Conservation (phyloP, 345 rosid genomes). For the Camelina laxa region DNA sequence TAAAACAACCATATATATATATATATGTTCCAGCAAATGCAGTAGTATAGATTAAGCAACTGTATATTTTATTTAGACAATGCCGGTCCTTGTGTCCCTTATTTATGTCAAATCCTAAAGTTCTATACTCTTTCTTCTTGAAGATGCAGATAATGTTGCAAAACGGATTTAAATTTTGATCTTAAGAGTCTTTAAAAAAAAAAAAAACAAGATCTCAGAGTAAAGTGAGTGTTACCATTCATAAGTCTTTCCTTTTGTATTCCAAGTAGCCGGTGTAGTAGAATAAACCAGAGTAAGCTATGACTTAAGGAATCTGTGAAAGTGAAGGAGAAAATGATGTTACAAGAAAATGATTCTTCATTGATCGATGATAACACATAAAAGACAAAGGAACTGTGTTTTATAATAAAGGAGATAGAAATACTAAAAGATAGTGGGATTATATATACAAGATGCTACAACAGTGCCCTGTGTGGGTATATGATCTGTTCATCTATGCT, state of each 20-base stretch:
- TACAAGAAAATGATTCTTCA: conserved; percentile 3
- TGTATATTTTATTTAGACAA: neutral
- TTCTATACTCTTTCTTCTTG: neutral
- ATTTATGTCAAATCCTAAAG: neutral
- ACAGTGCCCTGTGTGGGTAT: neutral
- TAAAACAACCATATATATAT: neutral
- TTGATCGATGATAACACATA: conserved; percentile 6
- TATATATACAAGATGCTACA: conserved; percentile 7
- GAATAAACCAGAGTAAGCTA: neutral
- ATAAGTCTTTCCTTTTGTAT: neutral
- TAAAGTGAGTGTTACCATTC: neutral
- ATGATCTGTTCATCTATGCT: neutral
- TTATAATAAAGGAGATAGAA: neutral
- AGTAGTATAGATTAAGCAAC: conserved; percentile 18
- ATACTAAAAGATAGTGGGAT: conserved; percentile 13
- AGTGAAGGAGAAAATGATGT: neutral
- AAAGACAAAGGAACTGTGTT: neutral
- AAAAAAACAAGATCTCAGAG: neutral
- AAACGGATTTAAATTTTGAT: neutral
- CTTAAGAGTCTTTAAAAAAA: neutral
- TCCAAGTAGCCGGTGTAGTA: neutral
- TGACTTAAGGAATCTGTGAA: neutral
- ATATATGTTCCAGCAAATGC: conserved; percentile 7
- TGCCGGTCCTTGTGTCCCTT: neutral
- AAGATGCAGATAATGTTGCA: conserved; percentile 13